phyloP scores from a whole-genome alignment of 208 protist genomes.

The Leishmania tropica region DNA sequence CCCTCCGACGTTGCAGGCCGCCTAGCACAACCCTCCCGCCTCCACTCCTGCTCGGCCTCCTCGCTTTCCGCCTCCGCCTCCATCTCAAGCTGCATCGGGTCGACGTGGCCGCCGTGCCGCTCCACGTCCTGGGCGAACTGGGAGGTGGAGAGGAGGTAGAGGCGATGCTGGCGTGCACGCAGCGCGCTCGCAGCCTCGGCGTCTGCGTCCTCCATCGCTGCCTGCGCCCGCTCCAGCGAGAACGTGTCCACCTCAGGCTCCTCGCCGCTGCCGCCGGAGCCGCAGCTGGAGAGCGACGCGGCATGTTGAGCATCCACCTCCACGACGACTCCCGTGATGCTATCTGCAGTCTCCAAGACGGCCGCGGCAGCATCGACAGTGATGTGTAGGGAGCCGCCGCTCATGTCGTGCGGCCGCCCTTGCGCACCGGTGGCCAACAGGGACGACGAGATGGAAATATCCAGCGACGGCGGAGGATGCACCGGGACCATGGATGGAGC shows the following conservation, averaged over 20 bases:
- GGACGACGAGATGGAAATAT: not conserved
- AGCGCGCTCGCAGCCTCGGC: slow-evolving; percentile 23
- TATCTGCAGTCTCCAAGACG: not conserved
- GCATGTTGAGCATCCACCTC: slow-evolving; percentile 5
- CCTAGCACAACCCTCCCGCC: not conserved
- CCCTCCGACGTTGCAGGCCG: not conserved
- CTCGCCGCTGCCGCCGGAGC: slow-evolving; percentile 1
- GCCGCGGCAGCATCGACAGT: not conserved
- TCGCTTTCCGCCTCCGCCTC: slow-evolving; percentile 13
- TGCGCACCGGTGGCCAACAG: not conserved
- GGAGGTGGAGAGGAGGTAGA: slow-evolving; percentile 31
- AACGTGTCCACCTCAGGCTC: slow-evolving; percentile 41
- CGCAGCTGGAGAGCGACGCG: not conserved
- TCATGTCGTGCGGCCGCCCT: not conserved
- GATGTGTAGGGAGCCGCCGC: not conserved
- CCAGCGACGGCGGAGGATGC: not conserved
- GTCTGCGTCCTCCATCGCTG: slow-evolving; percentile 39
- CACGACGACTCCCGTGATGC: slow-evolving; percentile 1
- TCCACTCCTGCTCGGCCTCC: not conserved
- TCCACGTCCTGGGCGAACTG: slow-evolving; percentile 37
- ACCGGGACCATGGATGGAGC: slow-evolving; percentile 12
- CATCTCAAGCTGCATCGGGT: slow-evolving; percentile 13
- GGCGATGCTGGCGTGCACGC: slow-evolving; percentile 23
- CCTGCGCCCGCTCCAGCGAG: slow-evolving; percentile 29
- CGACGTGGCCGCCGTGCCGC: slow-evolving; percentile 32